Evolutionary conservation across 306 rosid species (phyloP).

Genomic region (Cucumis hystrix): DNA sequence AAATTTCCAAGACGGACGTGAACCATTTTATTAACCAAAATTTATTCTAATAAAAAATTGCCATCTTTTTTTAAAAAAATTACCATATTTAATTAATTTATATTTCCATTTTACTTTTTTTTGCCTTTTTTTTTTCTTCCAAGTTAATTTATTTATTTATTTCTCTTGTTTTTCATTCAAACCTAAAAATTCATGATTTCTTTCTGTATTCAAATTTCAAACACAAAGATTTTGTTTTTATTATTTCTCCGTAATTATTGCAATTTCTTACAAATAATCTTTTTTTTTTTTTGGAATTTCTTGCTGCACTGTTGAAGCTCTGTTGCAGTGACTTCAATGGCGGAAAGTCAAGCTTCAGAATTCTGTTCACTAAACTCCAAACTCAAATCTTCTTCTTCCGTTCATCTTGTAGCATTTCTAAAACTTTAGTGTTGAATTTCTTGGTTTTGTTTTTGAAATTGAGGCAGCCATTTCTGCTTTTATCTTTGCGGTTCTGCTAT

Average conservation of each 20-base stretch:
- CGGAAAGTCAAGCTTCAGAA: constrained; percentile 24
- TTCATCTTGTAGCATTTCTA: neutral
- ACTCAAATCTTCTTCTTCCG: neutral
- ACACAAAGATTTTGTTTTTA: constrained; percentile 27
- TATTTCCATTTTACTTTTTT: constrained; percentile 22
- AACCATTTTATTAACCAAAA: constrained; percentile 86
- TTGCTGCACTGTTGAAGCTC: constrained; percentile 34
- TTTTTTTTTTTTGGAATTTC: neutral
- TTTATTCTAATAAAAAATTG: constrained; percentile 64
- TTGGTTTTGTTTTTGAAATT: constrained; percentile 15
- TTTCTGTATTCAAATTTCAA: constrained; percentile 21
- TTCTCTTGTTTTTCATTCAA: constrained; percentile 53
- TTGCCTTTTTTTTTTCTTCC: constrained; percentile 21
- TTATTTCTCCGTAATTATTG: constrained; percentile 26
- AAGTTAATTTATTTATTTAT: constrained; percentile 91
- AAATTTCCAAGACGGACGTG: constrained; percentile 98
- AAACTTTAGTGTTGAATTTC: constrained; percentile 6
- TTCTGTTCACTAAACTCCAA: neutral
- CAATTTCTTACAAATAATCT: constrained; percentile 10
- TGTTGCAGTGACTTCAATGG: constrained; percentile 43
- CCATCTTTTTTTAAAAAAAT: constrained; percentile 28
- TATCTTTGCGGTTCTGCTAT: neutral
- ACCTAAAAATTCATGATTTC: constrained; percentile 59
- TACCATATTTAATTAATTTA: constrained; percentile 39
- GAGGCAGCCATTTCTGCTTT: neutral